phyloP scores from a whole-genome alignment of 2,329 filamentous ascomycete genomes.

The Didymellaceae sp. region DNA sequence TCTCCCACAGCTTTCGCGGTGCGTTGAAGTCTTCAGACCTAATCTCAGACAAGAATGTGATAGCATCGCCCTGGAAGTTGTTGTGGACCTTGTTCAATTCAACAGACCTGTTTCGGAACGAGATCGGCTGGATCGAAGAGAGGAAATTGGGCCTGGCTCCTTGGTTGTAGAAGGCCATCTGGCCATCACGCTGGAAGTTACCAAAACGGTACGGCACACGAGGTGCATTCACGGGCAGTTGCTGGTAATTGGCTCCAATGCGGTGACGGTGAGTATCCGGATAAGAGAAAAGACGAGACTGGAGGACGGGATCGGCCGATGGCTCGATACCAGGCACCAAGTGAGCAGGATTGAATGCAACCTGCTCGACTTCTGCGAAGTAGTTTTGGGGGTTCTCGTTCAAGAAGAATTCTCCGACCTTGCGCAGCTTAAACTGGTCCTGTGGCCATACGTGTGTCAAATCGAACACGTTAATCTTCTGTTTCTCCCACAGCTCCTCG shows the following conservation, averaged over 20 bases:
- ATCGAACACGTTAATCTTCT: conserved; percentile 63
- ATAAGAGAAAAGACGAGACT: conserved; percentile 74
- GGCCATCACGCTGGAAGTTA: conserved; percentile 76
- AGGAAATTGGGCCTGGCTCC: conserved; percentile 65
- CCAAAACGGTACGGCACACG: conserved; percentile 63
- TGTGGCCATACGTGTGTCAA: conserved; percentile 63
- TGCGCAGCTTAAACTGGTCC: conserved; percentile 59
- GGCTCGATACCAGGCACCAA: conserved; percentile 72
- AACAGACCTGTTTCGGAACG: conserved; percentile 55
- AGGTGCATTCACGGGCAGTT: conserved; percentile 61
- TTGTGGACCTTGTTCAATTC: conserved; percentile 59
- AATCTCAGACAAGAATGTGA: conserved; percentile 61
- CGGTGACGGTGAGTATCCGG: conserved; percentile 68
- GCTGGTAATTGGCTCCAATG: conserved; percentile 65
- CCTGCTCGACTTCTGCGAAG: conserved; percentile 72
- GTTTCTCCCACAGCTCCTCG: conserved; percentile 59
- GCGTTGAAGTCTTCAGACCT: conserved; percentile 62
- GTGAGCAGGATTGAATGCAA: conserved; percentile 72
- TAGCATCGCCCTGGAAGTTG: conserved; percentile 57
- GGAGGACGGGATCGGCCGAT: conserved; percentile 72
- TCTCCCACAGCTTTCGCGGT: conserved; percentile 65
- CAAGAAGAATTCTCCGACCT: conserved; percentile 60
- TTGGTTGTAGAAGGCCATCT: conserved; percentile 72
- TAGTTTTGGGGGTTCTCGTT: conserved; percentile 66
- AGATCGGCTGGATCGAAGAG: conserved; percentile 59